Conservation (phyloP, 106 monocot species). For the Posidonia australis region DNA sequence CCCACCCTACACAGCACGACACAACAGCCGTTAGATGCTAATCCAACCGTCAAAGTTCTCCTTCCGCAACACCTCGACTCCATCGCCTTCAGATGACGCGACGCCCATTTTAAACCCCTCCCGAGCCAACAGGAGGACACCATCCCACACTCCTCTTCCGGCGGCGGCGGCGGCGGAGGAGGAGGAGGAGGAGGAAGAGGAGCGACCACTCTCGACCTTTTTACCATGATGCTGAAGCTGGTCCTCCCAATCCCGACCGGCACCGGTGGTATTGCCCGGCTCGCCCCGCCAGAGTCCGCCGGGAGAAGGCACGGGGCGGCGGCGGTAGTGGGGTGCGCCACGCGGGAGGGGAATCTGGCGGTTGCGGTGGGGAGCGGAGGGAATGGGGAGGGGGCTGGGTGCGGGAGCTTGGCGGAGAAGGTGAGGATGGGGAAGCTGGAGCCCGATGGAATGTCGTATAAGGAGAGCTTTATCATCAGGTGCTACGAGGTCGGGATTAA, state of each 20-base stretch:
- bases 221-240: constrained; percentile 1
- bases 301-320: neutral
- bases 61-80: neutral
- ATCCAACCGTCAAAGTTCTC: too few species aligned
- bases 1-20: too few species aligned
- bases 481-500: constrained; percentile 95
- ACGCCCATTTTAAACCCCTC: neutral
- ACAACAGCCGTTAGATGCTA: too few species aligned
- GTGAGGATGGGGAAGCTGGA: constrained; percentile 66
- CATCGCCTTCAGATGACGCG: neutral
- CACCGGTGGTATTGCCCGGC: neutral
- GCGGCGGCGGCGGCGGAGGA: neutral
- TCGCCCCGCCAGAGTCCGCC: neutral
- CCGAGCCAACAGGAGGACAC: neutral
- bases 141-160: neutral
- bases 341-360: too few species aligned
- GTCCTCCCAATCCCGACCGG: neutral
- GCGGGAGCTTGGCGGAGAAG: constrained; percentile 40
- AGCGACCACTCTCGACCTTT: neutral
- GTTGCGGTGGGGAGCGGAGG: neutral
- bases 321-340: neutral
- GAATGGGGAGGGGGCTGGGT: neutral
- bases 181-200: neutral
- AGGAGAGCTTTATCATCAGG: constrained; percentile 88
- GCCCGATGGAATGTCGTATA: constrained; percentile 83